Conservation (phyloP, 2,329 filamentous ascomycete genomes). For the Neurospora crassa region DNA sequence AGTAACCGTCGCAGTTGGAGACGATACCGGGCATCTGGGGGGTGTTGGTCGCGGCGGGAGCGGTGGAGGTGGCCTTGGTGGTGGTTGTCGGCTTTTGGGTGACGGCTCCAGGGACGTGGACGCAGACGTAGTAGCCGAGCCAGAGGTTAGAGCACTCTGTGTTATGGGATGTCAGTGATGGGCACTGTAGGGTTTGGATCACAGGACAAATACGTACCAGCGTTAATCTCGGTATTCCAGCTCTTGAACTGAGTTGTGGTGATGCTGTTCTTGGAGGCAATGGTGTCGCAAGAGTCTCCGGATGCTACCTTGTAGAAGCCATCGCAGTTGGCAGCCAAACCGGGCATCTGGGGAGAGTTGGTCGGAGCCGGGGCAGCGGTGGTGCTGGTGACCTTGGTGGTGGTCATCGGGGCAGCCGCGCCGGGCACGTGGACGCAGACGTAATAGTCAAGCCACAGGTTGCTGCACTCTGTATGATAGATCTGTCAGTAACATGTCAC, state of each 20-base stretch:
- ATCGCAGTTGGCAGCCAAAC: background rate
- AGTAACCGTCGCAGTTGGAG: conserved; percentile 2
- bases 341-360: background rate
- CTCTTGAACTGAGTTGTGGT: background rate
- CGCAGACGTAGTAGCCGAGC: conserved; percentile 2
- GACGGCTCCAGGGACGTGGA: background rate
- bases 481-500: background rate
- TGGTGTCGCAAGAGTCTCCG: background rate
- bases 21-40: conserved; percentile 3
- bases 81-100: background rate
- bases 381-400: background rate
- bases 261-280: background rate
- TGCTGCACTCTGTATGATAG: background rate
- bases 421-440: conserved; percentile 1
- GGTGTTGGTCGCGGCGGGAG: background rate
- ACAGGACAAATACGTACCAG: background rate
- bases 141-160: conserved; percentile 3
- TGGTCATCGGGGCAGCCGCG: background rate
- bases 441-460: conserved; percentile 4
- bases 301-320: conserved; percentile 1
- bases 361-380: background rate
- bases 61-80: background rate
- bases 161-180: background rate
- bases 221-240: conserved; percentile 1
- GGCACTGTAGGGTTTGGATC: background rate